Conservation (phyloP, 2,329 filamentous ascomycete genomes). For the Apiospora arundinis region DNA sequence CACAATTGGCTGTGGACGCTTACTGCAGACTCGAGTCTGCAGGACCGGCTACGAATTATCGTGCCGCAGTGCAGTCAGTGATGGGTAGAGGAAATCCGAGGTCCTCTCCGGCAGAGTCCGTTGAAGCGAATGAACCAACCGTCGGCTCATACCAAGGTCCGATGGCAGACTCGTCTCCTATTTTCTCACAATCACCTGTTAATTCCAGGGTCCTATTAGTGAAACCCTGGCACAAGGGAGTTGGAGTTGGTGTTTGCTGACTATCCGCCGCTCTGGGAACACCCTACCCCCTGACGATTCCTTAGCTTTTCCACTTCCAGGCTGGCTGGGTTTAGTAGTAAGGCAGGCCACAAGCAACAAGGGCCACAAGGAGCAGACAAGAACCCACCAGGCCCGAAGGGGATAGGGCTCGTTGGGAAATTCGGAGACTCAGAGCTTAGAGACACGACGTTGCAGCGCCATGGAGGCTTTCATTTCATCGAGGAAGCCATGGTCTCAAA, state of each 20-base stretch:
- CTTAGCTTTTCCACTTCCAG: neutral
- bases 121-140: neutral
- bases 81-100: too few species aligned
- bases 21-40: neutral
- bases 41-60: neutral
- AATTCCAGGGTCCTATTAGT: conserved; percentile 19
- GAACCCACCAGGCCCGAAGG: neutral
- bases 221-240: neutral
- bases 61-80: neutral
- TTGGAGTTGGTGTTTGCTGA: neutral
- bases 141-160: neutral
- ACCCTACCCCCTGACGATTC: conserved; percentile 1
- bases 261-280: conserved; percentile 9
- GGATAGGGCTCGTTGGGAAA: conserved; percentile 11
- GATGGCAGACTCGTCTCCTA: neutral
- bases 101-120: neutral
- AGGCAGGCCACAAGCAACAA: too few species aligned
- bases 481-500: conserved; percentile 13
- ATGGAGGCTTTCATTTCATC: neutral
- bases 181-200: neutral
- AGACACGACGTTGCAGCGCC: conserved; percentile 16
- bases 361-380: neutral
- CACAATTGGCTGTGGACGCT: neutral
- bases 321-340: neutral
- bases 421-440: conserved; percentile 12